These are phyloP conservation scores for Podila verticillata DNA, from an alignment of 192 early-diverging fungal species.

Conservation along the genomic window DNA sequence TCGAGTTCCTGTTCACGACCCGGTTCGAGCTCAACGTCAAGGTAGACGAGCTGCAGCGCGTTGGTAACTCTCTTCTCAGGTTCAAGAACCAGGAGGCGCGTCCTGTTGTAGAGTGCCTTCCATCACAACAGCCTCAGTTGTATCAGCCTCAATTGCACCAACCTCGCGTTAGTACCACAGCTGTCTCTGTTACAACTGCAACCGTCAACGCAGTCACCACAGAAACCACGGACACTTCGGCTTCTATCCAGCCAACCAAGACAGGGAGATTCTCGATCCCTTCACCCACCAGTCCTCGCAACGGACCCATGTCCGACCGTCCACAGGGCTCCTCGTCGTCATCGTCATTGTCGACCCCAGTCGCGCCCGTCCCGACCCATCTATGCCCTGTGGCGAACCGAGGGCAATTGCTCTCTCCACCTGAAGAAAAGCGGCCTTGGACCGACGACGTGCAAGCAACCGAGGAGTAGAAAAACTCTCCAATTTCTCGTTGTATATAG, in stretches of 20 bases:
- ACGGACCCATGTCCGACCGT: background rate
- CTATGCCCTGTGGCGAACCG: background rate
- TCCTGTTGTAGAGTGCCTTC: background rate
- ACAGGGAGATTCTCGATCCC: background rate
- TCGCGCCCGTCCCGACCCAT: background rate
- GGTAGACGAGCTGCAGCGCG: conserved; percentile 65
- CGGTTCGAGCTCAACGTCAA: conserved; percentile 77
- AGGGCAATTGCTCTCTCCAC: conserved; percentile 39
- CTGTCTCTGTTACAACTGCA: background rate
- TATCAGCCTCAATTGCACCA: conserved; percentile 3
- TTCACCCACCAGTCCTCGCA: conserved; percentile 11
- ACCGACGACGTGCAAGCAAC: background rate
- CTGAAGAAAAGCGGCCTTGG: conserved; percentile 38
- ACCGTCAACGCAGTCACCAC: background rate
- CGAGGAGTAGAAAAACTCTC: background rate
- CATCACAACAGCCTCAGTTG: conserved; percentile 4
- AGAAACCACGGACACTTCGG: background rate
- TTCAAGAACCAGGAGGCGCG: conserved; percentile 20
- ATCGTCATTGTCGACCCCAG: background rate
- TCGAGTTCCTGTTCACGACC: conserved; percentile 77
- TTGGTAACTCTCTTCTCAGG: conserved; percentile 28
- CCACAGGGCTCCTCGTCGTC: background rate
- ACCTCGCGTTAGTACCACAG: background rate
- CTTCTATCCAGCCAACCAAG: background rate
- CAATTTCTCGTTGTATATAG: background rate